Percentiles rank a stretch among this genome's conserved stretches.
Conservation (phyloP, 2,329 filamentous ascomycete species). For the Beauveria sp. region DNA sequence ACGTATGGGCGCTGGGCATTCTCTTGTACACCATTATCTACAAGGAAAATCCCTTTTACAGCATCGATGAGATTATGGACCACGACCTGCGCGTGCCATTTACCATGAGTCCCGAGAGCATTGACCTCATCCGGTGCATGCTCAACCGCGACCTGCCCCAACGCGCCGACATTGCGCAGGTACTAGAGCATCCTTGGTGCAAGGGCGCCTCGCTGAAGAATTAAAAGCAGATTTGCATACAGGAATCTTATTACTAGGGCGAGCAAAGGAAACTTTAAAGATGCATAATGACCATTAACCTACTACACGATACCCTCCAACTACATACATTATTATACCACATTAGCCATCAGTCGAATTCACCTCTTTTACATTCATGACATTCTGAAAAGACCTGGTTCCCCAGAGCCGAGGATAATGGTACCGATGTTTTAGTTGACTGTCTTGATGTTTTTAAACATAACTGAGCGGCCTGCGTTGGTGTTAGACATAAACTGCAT, state of each 20-base stretch:
- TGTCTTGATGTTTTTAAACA: no score
- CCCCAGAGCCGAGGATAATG: no score
- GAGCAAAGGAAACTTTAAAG: not conserved
- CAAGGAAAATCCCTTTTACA: slow-evolving; percentile 99
- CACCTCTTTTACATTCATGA: not conserved
- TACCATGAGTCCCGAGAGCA: slow-evolving; percentile 81
- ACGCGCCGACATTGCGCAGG: slow-evolving; percentile 78
- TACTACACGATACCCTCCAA: slow-evolving; percentile 5
- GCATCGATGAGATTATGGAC: slow-evolving; percentile 98
- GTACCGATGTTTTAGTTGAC: no score
- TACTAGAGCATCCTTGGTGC: slow-evolving; percentile 84
- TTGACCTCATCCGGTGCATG: slow-evolving; percentile 87
- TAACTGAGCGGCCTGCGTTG: no score
- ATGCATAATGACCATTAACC: not conserved
- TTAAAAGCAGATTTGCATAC: not conserved
- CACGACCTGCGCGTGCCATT: slow-evolving; percentile 88
- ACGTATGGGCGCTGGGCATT: slow-evolving; percentile 96
- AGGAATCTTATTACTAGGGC: not conserved
- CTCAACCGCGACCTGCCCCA: slow-evolving; percentile 80
- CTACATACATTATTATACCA: not conserved
- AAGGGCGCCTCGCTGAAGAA: slow-evolving; percentile 14
- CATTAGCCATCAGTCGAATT: not conserved
- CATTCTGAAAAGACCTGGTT: not conserved
- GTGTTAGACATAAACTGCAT: no score
- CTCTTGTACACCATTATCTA: slow-evolving; percentile 97